Evolutionary conservation across 2,329 filamentous ascomycete genomes (phyloP), one percentile per base, ranked within the genome.

Genomic region (Apiospora pterosperma): DNA sequence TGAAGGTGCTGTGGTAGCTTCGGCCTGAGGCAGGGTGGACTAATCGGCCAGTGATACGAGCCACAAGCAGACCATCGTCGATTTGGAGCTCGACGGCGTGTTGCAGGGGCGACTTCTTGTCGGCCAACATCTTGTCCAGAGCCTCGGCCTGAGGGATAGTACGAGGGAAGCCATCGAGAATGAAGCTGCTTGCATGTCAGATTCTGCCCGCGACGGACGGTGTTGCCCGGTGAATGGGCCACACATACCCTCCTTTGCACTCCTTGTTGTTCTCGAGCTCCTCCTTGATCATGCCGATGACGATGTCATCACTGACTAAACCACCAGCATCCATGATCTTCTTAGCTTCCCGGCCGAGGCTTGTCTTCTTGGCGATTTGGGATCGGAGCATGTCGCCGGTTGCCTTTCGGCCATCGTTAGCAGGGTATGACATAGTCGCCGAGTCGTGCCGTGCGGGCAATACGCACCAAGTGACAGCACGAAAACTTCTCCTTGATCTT

Each of bases 271-370:
- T 91, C 75, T 96, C 92, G 62, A 99, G 87, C 86, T 99, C 95
- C 78, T 90, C 92, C 88, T 96, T 95, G 85, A 99, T 99, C 96
- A 99, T 99, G 81, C 95, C 93, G 80, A 99, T 92, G 88, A 99
- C 95, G 77, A 99, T 99, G 78, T 98, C 95, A 80, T 99, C 96
- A 80, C 93, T 97, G 78, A 99, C 96, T 66, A 99, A 89, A 72
- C 95, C 95, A 74, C 96, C 96, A 78, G 95, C 91, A 77, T 99
- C 96, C 96, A 99, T 99, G 80, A 99, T 99, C 89, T 98, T 98
- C 90, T 99, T 99, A 71, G 96, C 96, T 84, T 97, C 93, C 77
- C 92, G 88, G 73, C 96, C 96, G 70, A 99, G 89, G 66, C 92
- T 82, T 65, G 96, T 99, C 89, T 98, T 97, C 84, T 97, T 96